Percentiles rank a stretch among this genome's conserved stretches.
These are phyloP conservation scores for Trichoderma atroviride DNA, from an alignment of 2,329 filamentous ascomycete genomes.

Conservation along the genomic window DNA sequence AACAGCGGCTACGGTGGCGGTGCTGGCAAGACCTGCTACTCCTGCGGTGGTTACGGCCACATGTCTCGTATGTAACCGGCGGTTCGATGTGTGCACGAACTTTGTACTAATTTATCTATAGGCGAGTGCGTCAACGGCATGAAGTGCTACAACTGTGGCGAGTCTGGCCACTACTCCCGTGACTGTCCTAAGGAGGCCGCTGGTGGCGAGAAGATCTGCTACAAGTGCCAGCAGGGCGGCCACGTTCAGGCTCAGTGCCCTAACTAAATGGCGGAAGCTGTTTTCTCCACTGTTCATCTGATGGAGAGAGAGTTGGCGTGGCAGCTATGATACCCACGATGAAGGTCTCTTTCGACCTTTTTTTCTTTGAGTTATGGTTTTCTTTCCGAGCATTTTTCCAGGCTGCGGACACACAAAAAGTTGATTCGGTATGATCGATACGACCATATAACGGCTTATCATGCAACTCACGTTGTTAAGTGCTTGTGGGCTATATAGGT, in stretches of 20 bases:
- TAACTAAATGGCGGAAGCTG: conserved; percentile 52
- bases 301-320: conserved; percentile 43
- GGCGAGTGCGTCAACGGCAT: conserved; percentile 96
- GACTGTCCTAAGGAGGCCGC: conserved; percentile 94
- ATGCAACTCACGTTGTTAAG: conserved; percentile 37
- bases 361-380: conserved; percentile 31
- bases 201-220: conserved; percentile 92
- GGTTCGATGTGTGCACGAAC: not conserved
- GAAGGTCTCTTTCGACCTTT: conserved; percentile 35
- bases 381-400: conserved; percentile 29
- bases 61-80: conserved; percentile 70
- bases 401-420: conserved; percentile 31
- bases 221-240: conserved; percentile 84
- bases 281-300: conserved; percentile 31
- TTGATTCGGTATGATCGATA: conserved; percentile 39
- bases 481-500: conserved; percentile 33
- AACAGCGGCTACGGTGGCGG: conserved; percentile 54
- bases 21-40: conserved; percentile 89
- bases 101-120: conserved; percentile 39
- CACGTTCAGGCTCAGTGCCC: conserved; percentile 95
- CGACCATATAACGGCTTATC: conserved; percentile 37
- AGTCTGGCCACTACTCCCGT: conserved; percentile 91
- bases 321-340: conserved; percentile 50
- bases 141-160: conserved; percentile 99
- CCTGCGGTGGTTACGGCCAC: conserved; percentile 94